Evolutionary conservation across 2,329 filamentous ascomycete genomes (phyloP).

Genomic region (Phyllosticta ampelicida): DNA sequence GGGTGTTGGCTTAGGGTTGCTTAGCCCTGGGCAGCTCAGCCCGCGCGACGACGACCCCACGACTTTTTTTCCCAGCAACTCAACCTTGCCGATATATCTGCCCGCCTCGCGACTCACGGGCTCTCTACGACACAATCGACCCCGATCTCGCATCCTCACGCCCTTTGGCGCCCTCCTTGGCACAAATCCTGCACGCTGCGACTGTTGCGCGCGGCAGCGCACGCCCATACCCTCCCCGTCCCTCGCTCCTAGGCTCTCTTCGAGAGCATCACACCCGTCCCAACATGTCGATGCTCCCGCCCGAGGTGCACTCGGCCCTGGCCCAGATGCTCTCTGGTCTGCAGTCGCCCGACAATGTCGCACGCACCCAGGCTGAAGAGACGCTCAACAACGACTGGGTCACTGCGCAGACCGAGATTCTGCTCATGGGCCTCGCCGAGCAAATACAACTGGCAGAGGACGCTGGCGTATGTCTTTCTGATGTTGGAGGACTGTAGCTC

Average conservation of each 20-base stretch:
- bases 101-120: slow-evolving; percentile 1
- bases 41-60: background rate
- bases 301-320: slow-evolving; percentile 76
- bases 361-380: slow-evolving; percentile 79
- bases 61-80: background rate
- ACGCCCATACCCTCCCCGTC: slow-evolving; percentile 1
- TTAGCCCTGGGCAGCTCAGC: background rate
- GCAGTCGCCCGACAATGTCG: slow-evolving; percentile 77
- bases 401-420: slow-evolving; percentile 64
- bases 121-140: background rate
- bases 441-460: slow-evolving; percentile 74
- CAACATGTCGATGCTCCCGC: slow-evolving; percentile 73
- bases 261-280: background rate
- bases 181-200: slow-evolving; percentile 1
- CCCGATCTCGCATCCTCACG: background rate
- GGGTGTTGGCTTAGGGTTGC: background rate
- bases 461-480: slow-evolving; percentile 47
- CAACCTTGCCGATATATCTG: background rate
- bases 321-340: slow-evolving; percentile 72
- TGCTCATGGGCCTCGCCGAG: slow-evolving; percentile 89
- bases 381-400: slow-evolving; percentile 89
- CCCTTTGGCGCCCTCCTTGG: background rate
- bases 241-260: background rate
- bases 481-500: background rate
- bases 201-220: slow-evolving; percentile 7